phyloP scores from a whole-genome alignment of 345 rosid species.

The Citrus glauca region DNA sequence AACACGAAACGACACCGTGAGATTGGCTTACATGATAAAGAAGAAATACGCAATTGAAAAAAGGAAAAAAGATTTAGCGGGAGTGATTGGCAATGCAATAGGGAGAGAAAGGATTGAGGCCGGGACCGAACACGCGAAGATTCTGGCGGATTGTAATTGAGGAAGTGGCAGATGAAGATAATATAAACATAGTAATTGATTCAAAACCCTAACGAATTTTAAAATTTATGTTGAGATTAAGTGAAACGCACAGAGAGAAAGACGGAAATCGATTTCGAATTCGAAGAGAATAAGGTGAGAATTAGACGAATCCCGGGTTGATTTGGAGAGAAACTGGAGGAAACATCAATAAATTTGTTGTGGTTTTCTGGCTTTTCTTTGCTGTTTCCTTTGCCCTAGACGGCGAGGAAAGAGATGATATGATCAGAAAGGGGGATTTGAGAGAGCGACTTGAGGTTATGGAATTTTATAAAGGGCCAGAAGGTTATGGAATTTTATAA shows the following conservation, averaged over 20 bases:
- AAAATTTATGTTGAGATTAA: not conserved
- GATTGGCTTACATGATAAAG: slow-evolving; percentile 13
- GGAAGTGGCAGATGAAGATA: slow-evolving; percentile 38
- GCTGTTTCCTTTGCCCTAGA: not conserved
- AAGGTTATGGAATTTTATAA: too few relatives aligned
- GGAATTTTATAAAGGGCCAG: too few relatives aligned
- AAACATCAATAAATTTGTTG: not conserved
- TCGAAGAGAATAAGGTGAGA: not conserved
- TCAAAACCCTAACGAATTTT: slow-evolving; percentile 15
- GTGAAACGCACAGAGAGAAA: not conserved
- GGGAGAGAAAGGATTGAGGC: slow-evolving; percentile 87
- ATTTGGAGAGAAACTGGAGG: slow-evolving; percentile 8
- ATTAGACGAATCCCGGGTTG: slow-evolving; percentile 23
- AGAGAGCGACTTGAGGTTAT: not conserved
- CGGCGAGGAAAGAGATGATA: not conserved
- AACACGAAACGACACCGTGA: not conserved
- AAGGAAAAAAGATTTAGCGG: slow-evolving; percentile 32
- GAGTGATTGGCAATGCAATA: slow-evolving; percentile 88
- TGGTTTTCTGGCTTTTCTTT: too few relatives aligned
- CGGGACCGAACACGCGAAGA: slow-evolving; percentile 87
- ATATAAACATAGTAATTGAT: slow-evolving; percentile 46
- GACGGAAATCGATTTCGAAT: not conserved
- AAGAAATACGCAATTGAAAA: not conserved
- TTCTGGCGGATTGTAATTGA: slow-evolving; percentile 37
- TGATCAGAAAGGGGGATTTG: not conserved